Conservation (phyloP, 2,329 filamentous ascomycete species). For the Trichoderma atroviride region DNA sequence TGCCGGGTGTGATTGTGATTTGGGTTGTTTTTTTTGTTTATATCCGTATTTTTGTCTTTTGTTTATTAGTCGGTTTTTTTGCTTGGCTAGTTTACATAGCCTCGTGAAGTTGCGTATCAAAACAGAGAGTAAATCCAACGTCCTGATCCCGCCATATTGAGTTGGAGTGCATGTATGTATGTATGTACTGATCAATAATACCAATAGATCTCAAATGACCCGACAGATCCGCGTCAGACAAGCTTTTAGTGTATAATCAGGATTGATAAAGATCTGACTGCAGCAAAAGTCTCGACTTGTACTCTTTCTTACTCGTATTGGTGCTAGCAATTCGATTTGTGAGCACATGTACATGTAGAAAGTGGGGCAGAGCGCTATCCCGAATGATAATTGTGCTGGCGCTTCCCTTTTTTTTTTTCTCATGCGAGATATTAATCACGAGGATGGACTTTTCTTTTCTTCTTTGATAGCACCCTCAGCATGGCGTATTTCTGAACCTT, state of each 20-base stretch:
- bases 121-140: background rate
- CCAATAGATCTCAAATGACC: background rate
- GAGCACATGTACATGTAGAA: background rate
- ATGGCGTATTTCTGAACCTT: background rate
- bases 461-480: background rate
- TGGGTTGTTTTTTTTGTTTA: background rate
- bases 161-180: background rate
- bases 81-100: background rate
- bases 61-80: background rate
- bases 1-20: constrained; percentile 11
- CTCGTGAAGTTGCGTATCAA: background rate
- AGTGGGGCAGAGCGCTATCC: constrained; percentile 9
- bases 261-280: constrained; percentile 21
- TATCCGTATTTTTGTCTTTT: background rate
- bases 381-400: background rate
- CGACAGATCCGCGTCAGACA: background rate
- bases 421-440: constrained; percentile 11
- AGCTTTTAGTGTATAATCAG: background rate
- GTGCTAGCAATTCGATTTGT: background rate
- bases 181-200: background rate
- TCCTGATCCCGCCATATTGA: background rate
- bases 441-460: background rate
- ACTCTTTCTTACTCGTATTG: background rate
- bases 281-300: background rate
- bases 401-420: background rate